Percentiles rank a stretch among this genome's conserved stretches.
phyloP scores from a whole-genome alignment of 2,329 filamentous ascomycete species.

The Metarhizium sp. region DNA sequence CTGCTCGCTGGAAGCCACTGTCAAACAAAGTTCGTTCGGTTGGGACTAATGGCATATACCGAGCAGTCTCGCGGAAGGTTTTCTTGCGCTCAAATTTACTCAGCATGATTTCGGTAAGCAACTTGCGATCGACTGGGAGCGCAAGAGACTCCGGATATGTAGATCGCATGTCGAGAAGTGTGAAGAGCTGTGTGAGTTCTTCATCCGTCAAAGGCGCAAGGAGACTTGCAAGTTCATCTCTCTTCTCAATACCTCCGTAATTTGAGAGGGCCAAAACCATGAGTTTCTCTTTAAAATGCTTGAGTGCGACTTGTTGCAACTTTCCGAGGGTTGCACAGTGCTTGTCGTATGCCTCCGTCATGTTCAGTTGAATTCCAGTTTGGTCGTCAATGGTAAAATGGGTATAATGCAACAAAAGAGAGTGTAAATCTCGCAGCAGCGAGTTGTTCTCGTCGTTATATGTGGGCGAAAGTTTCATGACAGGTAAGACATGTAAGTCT shows the following conservation, averaged over 20 bases:
- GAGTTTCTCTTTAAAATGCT: conserved; percentile 79
- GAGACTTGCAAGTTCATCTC: conserved; percentile 68
- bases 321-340: conserved; percentile 71
- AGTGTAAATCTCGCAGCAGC: conserved; percentile 70
- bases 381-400: conserved; percentile 89
- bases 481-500: conserved; percentile 74
- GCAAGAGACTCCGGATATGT: conserved; percentile 66
- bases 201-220: conserved; percentile 63
- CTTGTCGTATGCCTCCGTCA: conserved; percentile 64
- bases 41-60: conserved; percentile 65
- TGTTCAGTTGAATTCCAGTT: conserved; percentile 66
- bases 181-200: conserved; percentile 62
- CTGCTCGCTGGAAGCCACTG: conserved; percentile 65
- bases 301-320: conserved; percentile 69
- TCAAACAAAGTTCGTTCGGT: conserved; percentile 80
- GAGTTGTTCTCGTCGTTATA: conserved; percentile 66
- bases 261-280: conserved; percentile 90
- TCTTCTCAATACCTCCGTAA: conserved; percentile 76
- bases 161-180: conserved; percentile 66
- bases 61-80: conserved; percentile 73
- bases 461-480: conserved; percentile 68
- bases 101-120: conserved; percentile 63
- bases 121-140: conserved; percentile 52
- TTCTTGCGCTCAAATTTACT: conserved; percentile 66
- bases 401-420: conserved; percentile 77